These are phyloP conservation scores for Nicotiana attenuata DNA, from an alignment of 257 asterid genomes.

Conservation along the genomic window DNA sequence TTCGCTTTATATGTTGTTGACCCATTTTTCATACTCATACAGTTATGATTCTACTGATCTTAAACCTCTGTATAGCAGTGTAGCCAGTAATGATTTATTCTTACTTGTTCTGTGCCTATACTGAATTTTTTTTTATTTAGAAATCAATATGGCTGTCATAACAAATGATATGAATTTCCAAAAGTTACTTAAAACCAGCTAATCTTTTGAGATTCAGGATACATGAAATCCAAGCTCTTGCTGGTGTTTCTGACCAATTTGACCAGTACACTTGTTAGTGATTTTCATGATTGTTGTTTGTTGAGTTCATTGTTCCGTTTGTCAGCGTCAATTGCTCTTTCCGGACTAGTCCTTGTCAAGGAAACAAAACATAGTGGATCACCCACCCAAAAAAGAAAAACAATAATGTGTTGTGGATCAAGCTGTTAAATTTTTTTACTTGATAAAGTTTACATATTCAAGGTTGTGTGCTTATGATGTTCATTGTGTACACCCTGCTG, in stretches of 20 bases:
- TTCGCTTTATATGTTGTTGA: background rate
- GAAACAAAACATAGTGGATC: constrained; percentile 49
- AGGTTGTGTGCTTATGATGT: background rate
- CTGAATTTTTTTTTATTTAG: too few species aligned
- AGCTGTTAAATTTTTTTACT: constrained; percentile 16
- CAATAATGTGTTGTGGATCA: constrained; percentile 30
- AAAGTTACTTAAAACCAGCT: background rate
- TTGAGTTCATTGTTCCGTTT: constrained; percentile 26
- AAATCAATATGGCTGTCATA: background rate
- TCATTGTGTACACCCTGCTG: background rate
- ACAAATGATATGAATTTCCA: background rate
- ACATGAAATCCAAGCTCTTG: background rate
- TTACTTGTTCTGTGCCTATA: background rate
- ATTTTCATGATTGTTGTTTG: constrained; percentile 21
- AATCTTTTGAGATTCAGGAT: background rate
- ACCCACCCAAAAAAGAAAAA: constrained; percentile 41
- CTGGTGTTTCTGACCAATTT: too few species aligned
- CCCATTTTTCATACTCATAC: background rate
- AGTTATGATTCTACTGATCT: background rate
- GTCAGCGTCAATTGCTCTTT: constrained; percentile 16
- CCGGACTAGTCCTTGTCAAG: constrained; percentile 24
- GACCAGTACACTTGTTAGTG: background rate
- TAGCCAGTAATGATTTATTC: background rate
- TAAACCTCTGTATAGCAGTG: too few species aligned
- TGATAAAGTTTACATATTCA: background rate